Conservation (phyloP, 495 filamentous ascomycete genomes). For the Haplographium delicatum region DNA sequence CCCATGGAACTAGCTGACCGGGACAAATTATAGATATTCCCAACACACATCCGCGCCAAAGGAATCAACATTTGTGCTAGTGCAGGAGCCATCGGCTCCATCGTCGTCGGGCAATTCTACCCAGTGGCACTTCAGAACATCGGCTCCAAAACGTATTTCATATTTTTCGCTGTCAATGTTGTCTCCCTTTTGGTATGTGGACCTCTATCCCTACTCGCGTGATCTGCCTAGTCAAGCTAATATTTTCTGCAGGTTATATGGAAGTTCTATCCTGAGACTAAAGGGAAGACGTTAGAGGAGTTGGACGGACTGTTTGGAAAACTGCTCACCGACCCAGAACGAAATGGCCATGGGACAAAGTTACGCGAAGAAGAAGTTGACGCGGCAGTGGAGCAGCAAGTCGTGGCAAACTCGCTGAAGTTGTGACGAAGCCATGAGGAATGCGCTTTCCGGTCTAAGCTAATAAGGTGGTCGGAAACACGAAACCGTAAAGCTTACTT, state of each 20-base stretch:
- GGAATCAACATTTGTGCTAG: conserved; percentile 29
- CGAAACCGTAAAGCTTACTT: too few species aligned
- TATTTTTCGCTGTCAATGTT: conserved; percentile 52
- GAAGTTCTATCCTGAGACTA: conserved; percentile 54
- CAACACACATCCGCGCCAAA: conserved; percentile 55
- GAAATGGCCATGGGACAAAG: neutral
- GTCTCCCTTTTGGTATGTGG: conserved; percentile 39
- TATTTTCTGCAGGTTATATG: conserved; percentile 33
- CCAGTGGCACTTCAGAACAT: conserved; percentile 46
- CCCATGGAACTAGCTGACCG: conserved; percentile 49
- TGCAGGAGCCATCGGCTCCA: conserved; percentile 43
- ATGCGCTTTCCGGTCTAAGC: too few species aligned
- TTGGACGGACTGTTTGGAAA: conserved; percentile 46
- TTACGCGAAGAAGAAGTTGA: neutral
- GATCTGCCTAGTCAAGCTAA: neutral
- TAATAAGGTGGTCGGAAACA: too few species aligned
- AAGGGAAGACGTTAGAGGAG: conserved; percentile 44
- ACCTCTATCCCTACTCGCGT: too few species aligned
- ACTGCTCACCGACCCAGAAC: neutral
- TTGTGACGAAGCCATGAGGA: neutral
- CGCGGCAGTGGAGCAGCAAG: neutral
- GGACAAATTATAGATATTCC: conserved; percentile 64
- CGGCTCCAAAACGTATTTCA: conserved; percentile 53
- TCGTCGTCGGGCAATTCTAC: conserved; percentile 46
- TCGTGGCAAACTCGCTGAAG: neutral